Percentiles rank a stretch among this genome's conserved stretches.
phyloP scores from a whole-genome alignment of 2,329 filamentous ascomycete genomes.

The Phoma sp. region DNA sequence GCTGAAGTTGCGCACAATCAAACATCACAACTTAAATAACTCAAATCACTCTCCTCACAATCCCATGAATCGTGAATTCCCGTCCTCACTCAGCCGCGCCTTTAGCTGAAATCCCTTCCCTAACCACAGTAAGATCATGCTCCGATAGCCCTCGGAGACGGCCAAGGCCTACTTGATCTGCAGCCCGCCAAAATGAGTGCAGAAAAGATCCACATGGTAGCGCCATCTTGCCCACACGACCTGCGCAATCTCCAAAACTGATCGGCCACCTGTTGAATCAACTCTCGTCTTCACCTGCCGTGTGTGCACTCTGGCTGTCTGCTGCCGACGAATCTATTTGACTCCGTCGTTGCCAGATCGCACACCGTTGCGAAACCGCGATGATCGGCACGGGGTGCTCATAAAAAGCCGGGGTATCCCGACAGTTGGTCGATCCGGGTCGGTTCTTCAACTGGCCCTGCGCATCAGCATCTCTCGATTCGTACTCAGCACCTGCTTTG shows the following conservation, averaged over 20 bases:
- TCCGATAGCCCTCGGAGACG: background rate
- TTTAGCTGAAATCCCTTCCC: conserved; percentile 2
- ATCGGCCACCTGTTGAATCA: conserved; percentile 14
- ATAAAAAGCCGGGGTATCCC: conserved; percentile 8
- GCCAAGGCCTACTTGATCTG: conserved; percentile 10
- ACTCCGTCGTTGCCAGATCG: conserved; percentile 3
- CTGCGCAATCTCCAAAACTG: conserved; percentile 10
- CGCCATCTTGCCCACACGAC: conserved; percentile 7
- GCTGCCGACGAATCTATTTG: background rate
- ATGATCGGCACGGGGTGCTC: conserved; percentile 4
- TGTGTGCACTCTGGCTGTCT: background rate
- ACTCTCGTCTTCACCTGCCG: background rate
- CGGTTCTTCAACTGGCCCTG: conserved; percentile 11
- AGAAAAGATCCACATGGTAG: conserved; percentile 14
- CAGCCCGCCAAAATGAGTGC: conserved; percentile 1
- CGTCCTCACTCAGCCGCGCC: background rate
- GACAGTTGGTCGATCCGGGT: conserved; percentile 1
- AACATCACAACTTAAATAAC: conserved; percentile 6
- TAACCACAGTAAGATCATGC: conserved; percentile 10
- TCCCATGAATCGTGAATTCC: background rate
- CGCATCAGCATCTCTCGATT: conserved; percentile 12
- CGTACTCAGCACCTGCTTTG: background rate
- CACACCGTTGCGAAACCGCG: conserved; percentile 2
- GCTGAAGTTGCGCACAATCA: conserved; percentile 2
- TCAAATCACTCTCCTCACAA: conserved; percentile 2